Conservation (phyloP, 306 rosid species). For the Trifolium repens region DNA sequence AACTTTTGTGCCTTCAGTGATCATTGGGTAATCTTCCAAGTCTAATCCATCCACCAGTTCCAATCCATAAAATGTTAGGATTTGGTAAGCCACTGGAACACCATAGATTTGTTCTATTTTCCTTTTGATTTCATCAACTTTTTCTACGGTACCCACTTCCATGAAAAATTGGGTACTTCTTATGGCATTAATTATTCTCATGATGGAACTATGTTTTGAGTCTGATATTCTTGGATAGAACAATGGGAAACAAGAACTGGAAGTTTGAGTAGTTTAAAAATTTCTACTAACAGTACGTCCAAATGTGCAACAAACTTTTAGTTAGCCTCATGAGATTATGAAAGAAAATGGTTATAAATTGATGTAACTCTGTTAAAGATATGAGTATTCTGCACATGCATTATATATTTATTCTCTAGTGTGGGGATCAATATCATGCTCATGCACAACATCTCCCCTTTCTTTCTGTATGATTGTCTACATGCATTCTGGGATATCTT, state of each 20-base stretch:
- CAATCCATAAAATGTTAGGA: conserved; percentile 70
- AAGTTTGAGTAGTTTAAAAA: conserved; percentile 33
- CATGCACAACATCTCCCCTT: conserved; percentile 32
- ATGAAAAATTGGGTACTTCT: conserved; percentile 53
- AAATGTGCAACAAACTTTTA: conserved; percentile 35
- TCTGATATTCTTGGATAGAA: conserved; percentile 16
- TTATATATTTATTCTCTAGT: background rate
- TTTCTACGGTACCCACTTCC: conserved; percentile 66
- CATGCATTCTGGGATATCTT: conserved; percentile 17
- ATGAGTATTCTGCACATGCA: conserved; percentile 36
- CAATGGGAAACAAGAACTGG: conserved; percentile 21
- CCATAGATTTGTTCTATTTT: conserved; percentile 73
- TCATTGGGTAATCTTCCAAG: conserved; percentile 89
- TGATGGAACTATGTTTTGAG: conserved; percentile 37
- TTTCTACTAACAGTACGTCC: conserved; percentile 13
- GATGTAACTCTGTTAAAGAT: conserved; percentile 40
- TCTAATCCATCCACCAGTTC: conserved; percentile 84
- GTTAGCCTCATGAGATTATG: conserved; percentile 48
- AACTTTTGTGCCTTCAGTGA: conserved; percentile 73
- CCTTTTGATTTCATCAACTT: conserved; percentile 65
- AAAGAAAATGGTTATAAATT: conserved; percentile 28
- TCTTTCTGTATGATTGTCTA: background rate
- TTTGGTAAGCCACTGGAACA: conserved; percentile 65
- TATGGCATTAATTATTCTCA: conserved; percentile 56
- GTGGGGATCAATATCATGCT: conserved; percentile 44